phyloP scores from a whole-genome alignment of 2,329 filamentous ascomycete species.

The Neofusicoccum umdonicola region DNA sequence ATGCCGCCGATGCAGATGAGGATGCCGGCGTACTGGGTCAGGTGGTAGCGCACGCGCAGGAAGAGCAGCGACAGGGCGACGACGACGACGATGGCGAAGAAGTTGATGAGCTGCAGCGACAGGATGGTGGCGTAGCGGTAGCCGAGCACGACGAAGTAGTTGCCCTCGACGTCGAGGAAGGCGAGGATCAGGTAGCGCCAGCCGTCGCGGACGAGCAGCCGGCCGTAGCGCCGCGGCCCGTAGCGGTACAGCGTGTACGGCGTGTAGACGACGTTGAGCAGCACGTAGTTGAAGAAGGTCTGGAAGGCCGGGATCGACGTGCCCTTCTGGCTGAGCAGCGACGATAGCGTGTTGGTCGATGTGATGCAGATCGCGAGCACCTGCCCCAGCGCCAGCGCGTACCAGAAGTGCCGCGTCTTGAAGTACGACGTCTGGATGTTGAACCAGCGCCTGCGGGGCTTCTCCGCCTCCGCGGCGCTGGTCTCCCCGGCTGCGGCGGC shows the following conservation, averaged over 20 bases:
- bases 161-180: conserved; percentile 93
- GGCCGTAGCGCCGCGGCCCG: conserved; percentile 68
- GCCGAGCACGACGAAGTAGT: conserved; percentile 95
- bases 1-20: conserved; percentile 87
- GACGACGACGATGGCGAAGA: conserved; percentile 95
- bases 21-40: conserved; percentile 82
- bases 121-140: conserved; percentile 92
- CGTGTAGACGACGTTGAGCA: conserved; percentile 80
- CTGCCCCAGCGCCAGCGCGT: conserved; percentile 47
- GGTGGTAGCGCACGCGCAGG: conserved; percentile 84
- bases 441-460: background rate
- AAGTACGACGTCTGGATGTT: conserved; percentile 11
- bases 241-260: conserved; percentile 75
- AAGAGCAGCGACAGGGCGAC: conserved; percentile 80
- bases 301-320: conserved; percentile 93
- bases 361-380: conserved; percentile 86
- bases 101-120: conserved; percentile 93
- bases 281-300: conserved; percentile 88
- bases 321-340: conserved; percentile 62
- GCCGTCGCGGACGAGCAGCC: conserved; percentile 66
- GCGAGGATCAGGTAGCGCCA: conserved; percentile 94
- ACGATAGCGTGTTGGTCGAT: conserved; percentile 85
- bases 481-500: background rate
- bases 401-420: conserved; percentile 20
- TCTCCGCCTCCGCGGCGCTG: background rate